Evolutionary conservation across 2,329 filamentous ascomycete genomes (phyloP).

Genomic region (Stagonosporopsis cucurbitacearum): DNA sequence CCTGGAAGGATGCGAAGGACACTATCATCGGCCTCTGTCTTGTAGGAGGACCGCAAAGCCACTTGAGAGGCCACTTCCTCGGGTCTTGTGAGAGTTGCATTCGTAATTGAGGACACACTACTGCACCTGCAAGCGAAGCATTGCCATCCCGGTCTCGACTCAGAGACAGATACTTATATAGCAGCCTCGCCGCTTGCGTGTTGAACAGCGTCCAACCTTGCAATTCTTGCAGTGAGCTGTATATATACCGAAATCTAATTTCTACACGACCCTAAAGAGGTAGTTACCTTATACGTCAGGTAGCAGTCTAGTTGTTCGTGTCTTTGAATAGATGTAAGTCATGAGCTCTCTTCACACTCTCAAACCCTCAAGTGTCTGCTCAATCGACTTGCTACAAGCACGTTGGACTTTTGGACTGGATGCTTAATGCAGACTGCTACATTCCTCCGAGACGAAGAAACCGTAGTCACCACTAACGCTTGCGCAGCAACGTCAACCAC

Average conservation of each 20-base stretch:
- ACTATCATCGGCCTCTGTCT: slow-evolving; percentile 13
- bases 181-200: slow-evolving; percentile 2
- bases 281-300: not conserved
- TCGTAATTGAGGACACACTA: slow-evolving; percentile 15
- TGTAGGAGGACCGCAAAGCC: slow-evolving; percentile 9
- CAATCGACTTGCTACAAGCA: not conserved
- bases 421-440: not conserved
- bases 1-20: slow-evolving; percentile 10
- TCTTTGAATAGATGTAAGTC: slow-evolving; percentile 17
- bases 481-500: slow-evolving; percentile 4
- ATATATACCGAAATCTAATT: not conserved
- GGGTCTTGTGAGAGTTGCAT: slow-evolving; percentile 3
- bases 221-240: slow-evolving; percentile 1
- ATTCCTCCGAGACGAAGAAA: not conserved
- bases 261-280: not conserved
- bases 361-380: not conserved
- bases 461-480: not conserved
- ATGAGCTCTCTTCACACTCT: not conserved
- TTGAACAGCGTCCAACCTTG: slow-evolving; percentile 4
- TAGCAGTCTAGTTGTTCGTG: slow-evolving; percentile 6
- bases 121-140: slow-evolving; percentile 11
- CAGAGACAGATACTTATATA: slow-evolving; percentile 9
- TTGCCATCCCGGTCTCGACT: slow-evolving; percentile 4
- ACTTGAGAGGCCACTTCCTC: slow-evolving; percentile 14
- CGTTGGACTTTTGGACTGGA: not conserved